phyloP scores from a whole-genome alignment of 1,284 basidiomycete species.

The Clitocybe nebularis region DNA sequence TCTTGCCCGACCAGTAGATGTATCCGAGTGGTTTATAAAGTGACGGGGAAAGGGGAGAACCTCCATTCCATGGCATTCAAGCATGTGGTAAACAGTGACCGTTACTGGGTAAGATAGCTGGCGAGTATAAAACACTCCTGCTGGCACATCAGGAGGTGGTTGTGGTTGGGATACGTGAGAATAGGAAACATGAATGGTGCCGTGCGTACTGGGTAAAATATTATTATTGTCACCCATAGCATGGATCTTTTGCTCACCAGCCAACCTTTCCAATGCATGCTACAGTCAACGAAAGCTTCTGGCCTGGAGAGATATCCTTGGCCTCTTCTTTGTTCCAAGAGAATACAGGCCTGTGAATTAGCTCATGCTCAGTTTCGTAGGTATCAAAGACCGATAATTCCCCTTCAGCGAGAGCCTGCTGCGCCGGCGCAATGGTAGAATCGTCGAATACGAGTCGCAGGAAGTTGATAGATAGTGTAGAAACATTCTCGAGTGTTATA shows the following conservation, averaged over 20 bases:
- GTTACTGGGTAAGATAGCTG: conserved; percentile 81
- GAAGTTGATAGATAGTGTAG: conserved; percentile 79
- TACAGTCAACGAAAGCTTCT: conserved; percentile 66
- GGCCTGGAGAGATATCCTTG: conserved; percentile 66
- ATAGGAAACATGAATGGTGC: conserved; percentile 82
- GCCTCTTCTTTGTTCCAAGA: conserved; percentile 63
- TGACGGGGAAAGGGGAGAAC: conserved; percentile 55
- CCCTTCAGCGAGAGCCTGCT: conserved; percentile 74
- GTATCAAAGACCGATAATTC: conserved; percentile 80
- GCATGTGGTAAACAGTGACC: conserved; percentile 90
- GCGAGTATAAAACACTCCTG: conserved; percentile 73
- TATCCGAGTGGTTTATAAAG: conserved; percentile 16
- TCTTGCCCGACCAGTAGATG: conserved; percentile 6
- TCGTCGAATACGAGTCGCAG: conserved; percentile 85
- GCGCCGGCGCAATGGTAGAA: conserved; percentile 76
- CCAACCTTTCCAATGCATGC: conserved; percentile 85
- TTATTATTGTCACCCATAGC: conserved; percentile 3
- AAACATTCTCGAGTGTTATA: conserved; percentile 87
- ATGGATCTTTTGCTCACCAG: conserved; percentile 56
- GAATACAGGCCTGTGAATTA: conserved; percentile 79
- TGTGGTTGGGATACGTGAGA: conserved; percentile 56
- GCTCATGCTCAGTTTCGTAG: conserved; percentile 87
- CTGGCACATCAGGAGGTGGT: conserved; percentile 24
- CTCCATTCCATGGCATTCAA: conserved; percentile 82
- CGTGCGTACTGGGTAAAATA: conserved; percentile 55